phyloP scores from a whole-genome alignment of 108 stramenopile genomes.

The Schizochytrium sp. region DNA sequence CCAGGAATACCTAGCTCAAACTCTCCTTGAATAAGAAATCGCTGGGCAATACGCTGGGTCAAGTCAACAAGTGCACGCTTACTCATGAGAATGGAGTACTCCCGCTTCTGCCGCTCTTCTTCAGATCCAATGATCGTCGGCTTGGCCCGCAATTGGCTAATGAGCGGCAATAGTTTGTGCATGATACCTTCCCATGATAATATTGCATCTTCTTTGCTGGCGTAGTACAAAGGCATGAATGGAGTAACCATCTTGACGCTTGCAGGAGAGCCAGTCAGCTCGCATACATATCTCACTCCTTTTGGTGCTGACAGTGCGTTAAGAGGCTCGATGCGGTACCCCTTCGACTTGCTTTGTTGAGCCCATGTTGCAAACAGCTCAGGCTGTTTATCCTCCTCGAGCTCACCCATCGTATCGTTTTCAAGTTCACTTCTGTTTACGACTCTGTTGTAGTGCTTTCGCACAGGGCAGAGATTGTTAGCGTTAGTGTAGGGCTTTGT shows the following conservation, averaged over 20 bases:
- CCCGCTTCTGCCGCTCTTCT: slow-evolving; percentile 73
- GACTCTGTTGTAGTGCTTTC: too few relatives aligned
- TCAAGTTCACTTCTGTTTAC: too few relatives aligned
- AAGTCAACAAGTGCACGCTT: slow-evolving; percentile 75
- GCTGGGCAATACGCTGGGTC: slow-evolving; percentile 75
- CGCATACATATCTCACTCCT: slow-evolving; percentile 54
- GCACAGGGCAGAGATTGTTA: too few relatives aligned
- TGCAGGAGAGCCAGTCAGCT: slow-evolving; percentile 34
- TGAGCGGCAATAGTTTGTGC: slow-evolving; percentile 73
- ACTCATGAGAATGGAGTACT: slow-evolving; percentile 77
- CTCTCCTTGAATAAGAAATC: slow-evolving; percentile 68
- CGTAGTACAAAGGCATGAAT: slow-evolving; percentile 68
- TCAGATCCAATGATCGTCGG: slow-evolving; percentile 71
- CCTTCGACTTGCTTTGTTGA: slow-evolving; percentile 7
- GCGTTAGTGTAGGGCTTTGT: too few relatives aligned
- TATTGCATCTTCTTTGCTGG: slow-evolving; percentile 75
- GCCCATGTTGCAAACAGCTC: slow-evolving; percentile 41
- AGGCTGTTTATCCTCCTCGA: slow-evolving; percentile 11
- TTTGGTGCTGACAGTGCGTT: slow-evolving; percentile 52
- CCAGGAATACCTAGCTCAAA: slow-evolving; percentile 75
- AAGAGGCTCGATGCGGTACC: slow-evolving; percentile 58
- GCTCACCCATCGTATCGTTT: not conserved
- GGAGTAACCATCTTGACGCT: slow-evolving; percentile 46
- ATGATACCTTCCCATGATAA: slow-evolving; percentile 78
- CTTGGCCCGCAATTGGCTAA: slow-evolving; percentile 71